Evolutionary conservation across 106 monocot genomes (phyloP).

Genomic region (Dioscorea dumetorum): DNA sequence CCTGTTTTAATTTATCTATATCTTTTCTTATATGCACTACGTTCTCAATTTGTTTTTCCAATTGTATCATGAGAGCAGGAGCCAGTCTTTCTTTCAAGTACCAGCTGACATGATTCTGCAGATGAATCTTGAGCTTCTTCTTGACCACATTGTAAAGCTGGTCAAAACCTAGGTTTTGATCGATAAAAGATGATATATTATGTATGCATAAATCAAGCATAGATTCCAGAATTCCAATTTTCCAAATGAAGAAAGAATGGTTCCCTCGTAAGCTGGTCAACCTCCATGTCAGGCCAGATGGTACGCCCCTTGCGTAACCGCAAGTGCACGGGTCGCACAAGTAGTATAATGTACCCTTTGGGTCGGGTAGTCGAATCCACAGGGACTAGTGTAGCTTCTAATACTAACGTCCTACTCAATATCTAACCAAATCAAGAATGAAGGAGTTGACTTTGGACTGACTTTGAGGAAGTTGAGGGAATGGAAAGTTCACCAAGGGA

Average conservation of each 20-base stretch:
- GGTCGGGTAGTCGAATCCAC: no score
- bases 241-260: slow-evolving; percentile 91
- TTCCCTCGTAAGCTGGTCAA: slow-evolving; percentile 39
- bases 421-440: no score
- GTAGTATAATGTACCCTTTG: no score
- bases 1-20: slow-evolving; percentile 37
- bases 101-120: slow-evolving; percentile 40
- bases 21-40: slow-evolving; percentile 32
- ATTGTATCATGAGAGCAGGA: slow-evolving; percentile 45
- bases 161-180: slow-evolving; percentile 67
- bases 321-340: no score
- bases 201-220: slow-evolving; percentile 73
- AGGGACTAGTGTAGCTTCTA: no score
- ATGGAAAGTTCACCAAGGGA: no score
- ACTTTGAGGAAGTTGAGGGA: no score
- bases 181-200: slow-evolving; percentile 73
- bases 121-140: slow-evolving; percentile 59
- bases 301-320: no score
- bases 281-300: slow-evolving; percentile 53
- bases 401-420: no score
- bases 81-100: slow-evolving; percentile 73
- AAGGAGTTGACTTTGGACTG: no score
- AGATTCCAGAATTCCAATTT: slow-evolving; percentile 67
- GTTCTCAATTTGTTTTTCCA: slow-evolving; percentile 49
- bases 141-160: slow-evolving; percentile 54